Base-by-base conservation (phyloP, 2,329 filamentous ascomycete species). In the Lachnum nothofagi region DNA sequence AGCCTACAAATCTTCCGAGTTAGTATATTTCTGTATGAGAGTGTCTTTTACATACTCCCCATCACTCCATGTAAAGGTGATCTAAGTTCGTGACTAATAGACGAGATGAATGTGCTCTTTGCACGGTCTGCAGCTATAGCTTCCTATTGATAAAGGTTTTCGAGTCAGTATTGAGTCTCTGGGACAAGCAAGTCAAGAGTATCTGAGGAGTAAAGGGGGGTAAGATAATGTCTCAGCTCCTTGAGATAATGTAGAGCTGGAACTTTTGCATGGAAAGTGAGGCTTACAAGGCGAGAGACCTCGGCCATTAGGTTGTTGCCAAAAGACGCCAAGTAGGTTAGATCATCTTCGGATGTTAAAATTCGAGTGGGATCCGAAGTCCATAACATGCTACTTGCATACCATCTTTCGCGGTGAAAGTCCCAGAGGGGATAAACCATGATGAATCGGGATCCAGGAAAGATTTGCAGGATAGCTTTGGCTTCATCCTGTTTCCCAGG, bases 51-150 rank as follows among this genome's bases (percentile, higher is more conserved):
- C n/a, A n/a, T n/a, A n/a, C n/a, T 77, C 0, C 77, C 72, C 0
- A 83, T 65, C 22, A 83, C 75, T 2, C 79, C 80, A 48, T 63
- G 60, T 7, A 63, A 44, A 8, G 60, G 60, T 31, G 37, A 40
- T 22, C 37, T 22, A 10, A 40, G 37, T 20, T 40, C 37, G 20
- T 40, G 37, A 9, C 19, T 23, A 3, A 40, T 40, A 12, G 37
- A 40, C 9, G 37, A 40, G 34, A 63, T 63, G 29, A 63, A 63
- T 25, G 61, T 58, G 2, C 49, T 57, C 38, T 63, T 63, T 42
- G 60, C 58, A 29, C 58, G 58, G 34, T 62, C 56, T 3, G 55
- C 53, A 3, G 53, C 54, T n/a, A 62, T 50, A 8, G 58, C 59
- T 45, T 63, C 60, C n/a, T n/a, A n/a, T n/a, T n/a, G n/a, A n/a